These are phyloP conservation scores for Acanthamoeba castellanii DNA, from an alignment of 208 protist species.

Conservation along the genomic window DNA sequence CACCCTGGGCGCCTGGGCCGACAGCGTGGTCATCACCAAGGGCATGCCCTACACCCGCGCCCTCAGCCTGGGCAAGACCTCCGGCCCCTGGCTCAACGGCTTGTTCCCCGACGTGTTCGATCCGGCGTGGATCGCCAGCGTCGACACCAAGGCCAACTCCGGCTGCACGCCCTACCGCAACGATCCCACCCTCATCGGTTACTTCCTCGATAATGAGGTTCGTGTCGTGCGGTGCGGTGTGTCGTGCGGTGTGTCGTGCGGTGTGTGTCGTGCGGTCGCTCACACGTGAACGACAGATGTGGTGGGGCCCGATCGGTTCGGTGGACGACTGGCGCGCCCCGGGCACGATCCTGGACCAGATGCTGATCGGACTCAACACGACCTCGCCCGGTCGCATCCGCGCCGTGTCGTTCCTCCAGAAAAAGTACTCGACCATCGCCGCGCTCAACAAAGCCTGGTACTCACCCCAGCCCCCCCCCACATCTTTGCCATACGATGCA, in stretches of 20 bases:
- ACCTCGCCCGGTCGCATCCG: neutral
- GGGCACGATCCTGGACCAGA: neutral
- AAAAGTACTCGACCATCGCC: neutral
- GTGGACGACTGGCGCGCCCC: neutral
- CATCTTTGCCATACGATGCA: no score
- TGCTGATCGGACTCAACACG: neutral
- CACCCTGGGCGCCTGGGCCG: constrained; percentile 16
- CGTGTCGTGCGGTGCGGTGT: neutral
- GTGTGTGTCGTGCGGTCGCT: no score
- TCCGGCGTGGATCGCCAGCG: neutral
- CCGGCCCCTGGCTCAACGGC: neutral
- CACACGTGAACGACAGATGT: neutral
- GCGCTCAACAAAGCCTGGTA: constrained; percentile 19
- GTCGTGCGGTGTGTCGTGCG: no score
- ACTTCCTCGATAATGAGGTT: constrained; percentile 2
- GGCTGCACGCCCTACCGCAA: neutral
- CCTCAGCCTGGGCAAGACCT: neutral
- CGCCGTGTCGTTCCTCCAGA: constrained; percentile 4
- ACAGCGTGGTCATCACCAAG: constrained; percentile 10
- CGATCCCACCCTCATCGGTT: neutral
- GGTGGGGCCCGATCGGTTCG: neutral
- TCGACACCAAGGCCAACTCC: neutral
- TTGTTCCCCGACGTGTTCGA: constrained; percentile 32
- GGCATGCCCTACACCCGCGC: neutral
- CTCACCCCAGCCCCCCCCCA: no score